Evolutionary conservation across 2,329 filamentous ascomycete genomes (phyloP), one percentile per base, ranked within the genome.

Genomic region (Beauveria brongniartii): DNA sequence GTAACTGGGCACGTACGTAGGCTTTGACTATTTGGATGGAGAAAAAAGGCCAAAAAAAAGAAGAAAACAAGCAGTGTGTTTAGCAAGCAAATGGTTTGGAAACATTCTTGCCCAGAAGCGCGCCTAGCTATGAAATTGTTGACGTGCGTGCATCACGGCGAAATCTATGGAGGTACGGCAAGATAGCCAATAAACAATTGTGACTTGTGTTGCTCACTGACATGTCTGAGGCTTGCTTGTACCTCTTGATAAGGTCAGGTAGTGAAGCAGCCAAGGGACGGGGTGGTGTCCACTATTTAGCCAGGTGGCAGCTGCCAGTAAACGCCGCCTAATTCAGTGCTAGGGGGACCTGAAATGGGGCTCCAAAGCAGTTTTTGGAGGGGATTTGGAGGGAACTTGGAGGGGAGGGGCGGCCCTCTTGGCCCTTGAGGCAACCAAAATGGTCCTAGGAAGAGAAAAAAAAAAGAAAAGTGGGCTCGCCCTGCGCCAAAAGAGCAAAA

Each of bases 391-490:
- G 30, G 30, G 30, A 4, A 34, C 30, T 34, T 37, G 18, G n/a
- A n/a, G 34, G 22, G 12, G 26, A 40, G 34, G 22, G 46, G 55
- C 20, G 34, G 34, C 44, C 30, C 54, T 34, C 43, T 47, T 34
- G 30, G 30, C 30, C 30, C 30, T 34, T 46, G 44, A 30, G 28
- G 55, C 30, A 50, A 40, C 30, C 30, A n/a, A 50, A 50, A 56
- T 56, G 54, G 41, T n/a, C 26, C 54, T 56, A 56, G 46, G 40
- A 47, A 51, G 40, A 40, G 30, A 47, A 54, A 41, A 43, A 58
- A 30, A 47, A 59, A 47, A 9, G 8, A 53, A 59, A 47, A 60
- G 50, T 60, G 58, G 58, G 40, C 28, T n/a, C 48, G 20, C 40
- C 18, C 26, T 34, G 37, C 47, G 40, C 57, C 57, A 59, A 46